Percentiles rank a stretch among this genome's conserved stretches.
phyloP scores from a whole-genome alignment of 495 filamentous ascomycete species.

The Zalerion maritima region DNA sequence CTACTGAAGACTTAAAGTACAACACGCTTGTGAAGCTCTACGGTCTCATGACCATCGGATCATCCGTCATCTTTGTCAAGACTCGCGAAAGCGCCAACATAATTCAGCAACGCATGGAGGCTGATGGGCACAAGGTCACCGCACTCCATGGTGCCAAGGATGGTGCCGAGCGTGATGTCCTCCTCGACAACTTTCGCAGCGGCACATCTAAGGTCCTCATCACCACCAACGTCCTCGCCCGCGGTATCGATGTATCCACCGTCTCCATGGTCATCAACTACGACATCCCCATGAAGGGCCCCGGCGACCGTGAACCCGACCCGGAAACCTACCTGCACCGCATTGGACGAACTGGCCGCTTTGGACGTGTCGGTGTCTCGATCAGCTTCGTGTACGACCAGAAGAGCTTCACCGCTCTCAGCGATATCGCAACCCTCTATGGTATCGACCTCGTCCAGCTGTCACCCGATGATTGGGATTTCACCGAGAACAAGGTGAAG shows the following conservation, averaged over 20 bases:
- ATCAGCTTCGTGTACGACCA: conserved; percentile 81
- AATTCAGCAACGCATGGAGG: conserved; percentile 73
- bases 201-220: conserved; percentile 93
- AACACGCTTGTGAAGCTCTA: conserved; percentile 79
- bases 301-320: conserved; percentile 44
- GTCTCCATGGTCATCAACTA: conserved; percentile 99
- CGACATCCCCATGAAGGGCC: conserved; percentile 49
- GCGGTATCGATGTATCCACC: conserved; percentile 92
- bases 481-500: conserved; percentile 69
- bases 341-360: conserved; percentile 93
- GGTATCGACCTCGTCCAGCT: conserved; percentile 37
- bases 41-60: conserved; percentile 85
- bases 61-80: conserved; percentile 95
- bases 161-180: conserved; percentile 62
- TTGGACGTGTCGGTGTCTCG: conserved; percentile 90
- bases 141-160: conserved; percentile 77
- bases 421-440: conserved; percentile 60
- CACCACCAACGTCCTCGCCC: conserved; percentile 91
- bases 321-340: conserved; percentile 93
- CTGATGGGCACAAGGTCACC: conserved; percentile 81
- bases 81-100: conserved; percentile 65
- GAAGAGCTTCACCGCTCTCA: conserved; percentile 58
- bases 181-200: conserved; percentile 77
- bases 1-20: conserved; percentile 69
- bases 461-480: conserved; percentile 61